Conservation (phyloP, 352 stramenopile species). For the Pythium plurisporium region DNA sequence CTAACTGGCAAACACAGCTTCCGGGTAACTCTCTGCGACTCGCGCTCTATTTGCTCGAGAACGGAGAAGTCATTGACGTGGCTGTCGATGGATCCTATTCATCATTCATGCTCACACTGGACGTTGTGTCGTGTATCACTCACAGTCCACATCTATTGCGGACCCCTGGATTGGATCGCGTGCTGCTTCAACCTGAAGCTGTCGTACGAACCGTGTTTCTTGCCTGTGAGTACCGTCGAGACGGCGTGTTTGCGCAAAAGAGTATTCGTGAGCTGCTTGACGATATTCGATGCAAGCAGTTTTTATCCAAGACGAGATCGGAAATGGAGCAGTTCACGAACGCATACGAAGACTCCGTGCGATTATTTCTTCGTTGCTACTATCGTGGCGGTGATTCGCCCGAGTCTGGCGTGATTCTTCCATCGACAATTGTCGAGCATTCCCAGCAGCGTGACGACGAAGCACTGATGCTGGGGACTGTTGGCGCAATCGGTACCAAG, state of each 20-base stretch:
- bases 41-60: slow-evolving; percentile 11
- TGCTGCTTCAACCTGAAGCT: slow-evolving; percentile 6
- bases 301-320: slow-evolving; percentile 14
- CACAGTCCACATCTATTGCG: background rate
- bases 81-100: background rate
- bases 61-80: slow-evolving; percentile 8
- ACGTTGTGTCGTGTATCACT: background rate
- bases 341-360: slow-evolving; percentile 12
- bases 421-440: background rate
- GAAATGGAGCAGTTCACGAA: slow-evolving; percentile 13
- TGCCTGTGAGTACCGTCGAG: slow-evolving; percentile 7
- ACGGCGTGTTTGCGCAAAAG: slow-evolving; percentile 24
- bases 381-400: slow-evolving; percentile 2
- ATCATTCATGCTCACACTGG: background rate
- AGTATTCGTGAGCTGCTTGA: slow-evolving; percentile 21
- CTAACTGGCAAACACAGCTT: background rate
- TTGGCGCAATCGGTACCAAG: background rate
- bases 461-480: background rate
- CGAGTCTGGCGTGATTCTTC: background rate
- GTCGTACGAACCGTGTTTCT: slow-evolving; percentile 10
- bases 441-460: background rate
- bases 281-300: slow-evolving; percentile 9
- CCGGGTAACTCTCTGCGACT: slow-evolving; percentile 1
- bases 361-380: slow-evolving; percentile 13
- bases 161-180: slow-evolving; percentile 1